phyloP scores from a whole-genome alignment of 163 green algal genomes.

The Trebouxiophyceae sp. region DNA sequence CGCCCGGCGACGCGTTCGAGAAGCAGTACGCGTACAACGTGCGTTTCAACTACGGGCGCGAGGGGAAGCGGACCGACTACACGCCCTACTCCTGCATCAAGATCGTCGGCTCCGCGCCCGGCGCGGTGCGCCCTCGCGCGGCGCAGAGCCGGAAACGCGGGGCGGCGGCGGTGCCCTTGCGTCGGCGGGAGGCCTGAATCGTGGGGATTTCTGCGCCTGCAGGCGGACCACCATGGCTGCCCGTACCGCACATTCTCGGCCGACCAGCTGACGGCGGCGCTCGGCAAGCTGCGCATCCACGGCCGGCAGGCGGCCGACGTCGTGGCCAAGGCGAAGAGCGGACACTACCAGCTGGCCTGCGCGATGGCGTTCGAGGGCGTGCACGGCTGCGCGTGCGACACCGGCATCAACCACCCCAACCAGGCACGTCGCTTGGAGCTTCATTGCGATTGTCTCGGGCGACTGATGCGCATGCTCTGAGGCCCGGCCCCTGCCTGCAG shows the following conservation, averaged over 20 bases:
- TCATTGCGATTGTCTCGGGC: background rate
- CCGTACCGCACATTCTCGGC: conserved; percentile 69
- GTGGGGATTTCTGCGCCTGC: too few relatives aligned
- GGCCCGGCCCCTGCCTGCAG: conserved; percentile 17
- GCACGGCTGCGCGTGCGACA: conserved; percentile 63
- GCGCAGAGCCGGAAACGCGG: too few relatives aligned
- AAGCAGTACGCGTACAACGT: conserved; percentile 97
- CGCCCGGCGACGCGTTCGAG: conserved; percentile 82
- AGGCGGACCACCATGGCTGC: conserved; percentile 80
- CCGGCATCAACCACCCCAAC: conserved; percentile 89
- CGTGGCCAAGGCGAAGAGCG: conserved; percentile 59
- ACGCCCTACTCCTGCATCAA: conserved; percentile 81
- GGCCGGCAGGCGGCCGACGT: conserved; percentile 41
- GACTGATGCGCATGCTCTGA: background rate
- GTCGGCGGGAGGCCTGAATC: too few relatives aligned
- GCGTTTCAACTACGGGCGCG: conserved; percentile 93
- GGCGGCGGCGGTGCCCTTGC: too few relatives aligned
- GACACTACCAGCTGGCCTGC: conserved; percentile 95
- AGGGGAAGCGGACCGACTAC: conserved; percentile 89
- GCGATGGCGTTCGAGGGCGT: conserved; percentile 73
- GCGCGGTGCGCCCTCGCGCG: too few relatives aligned
- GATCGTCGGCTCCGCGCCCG: conserved; percentile 45
- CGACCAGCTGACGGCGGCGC: conserved; percentile 40
- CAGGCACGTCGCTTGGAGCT: conserved; percentile 25
- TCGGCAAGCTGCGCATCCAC: conserved; percentile 51